phyloP scores from a whole-genome alignment of 805 yeast genomes.

The Clavispora santaluciae region DNA sequence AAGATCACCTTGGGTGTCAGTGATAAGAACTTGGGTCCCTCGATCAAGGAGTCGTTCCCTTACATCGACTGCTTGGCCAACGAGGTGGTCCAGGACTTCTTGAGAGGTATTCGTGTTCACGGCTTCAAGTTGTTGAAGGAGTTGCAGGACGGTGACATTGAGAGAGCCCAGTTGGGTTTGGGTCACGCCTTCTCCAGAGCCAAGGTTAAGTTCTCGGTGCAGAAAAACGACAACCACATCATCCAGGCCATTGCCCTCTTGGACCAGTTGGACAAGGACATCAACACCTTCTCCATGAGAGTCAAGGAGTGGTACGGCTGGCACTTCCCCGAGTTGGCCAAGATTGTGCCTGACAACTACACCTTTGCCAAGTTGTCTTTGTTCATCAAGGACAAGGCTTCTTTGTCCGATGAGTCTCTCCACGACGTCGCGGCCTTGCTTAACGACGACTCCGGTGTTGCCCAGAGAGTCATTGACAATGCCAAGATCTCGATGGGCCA shows the following conservation, averaged over 20 bases:
- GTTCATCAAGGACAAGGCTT: constrained; percentile 80
- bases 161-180: constrained; percentile 96
- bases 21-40: constrained; percentile 93
- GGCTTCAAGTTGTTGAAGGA: constrained; percentile 87
- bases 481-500: constrained; percentile 99
- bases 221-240: constrained; percentile 97
- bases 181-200: constrained; percentile 99
- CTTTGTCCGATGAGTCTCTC: constrained; percentile 84
- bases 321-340: constrained; percentile 97
- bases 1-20: constrained; percentile 80
- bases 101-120: constrained; percentile 91
- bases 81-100: constrained; percentile 89
- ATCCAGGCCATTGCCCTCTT: constrained; percentile 97
- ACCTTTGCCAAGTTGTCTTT: constrained; percentile 77
- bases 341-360: constrained; percentile 86
- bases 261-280: constrained; percentile 97
- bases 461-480: constrained; percentile 87
- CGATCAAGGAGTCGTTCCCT: constrained; percentile 88
- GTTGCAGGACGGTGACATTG: constrained; percentile 90
- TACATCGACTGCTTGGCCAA: constrained; percentile 84
- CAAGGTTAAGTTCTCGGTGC: constrained; percentile 97
- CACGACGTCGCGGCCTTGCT: constrained; percentile 90
- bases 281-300: constrained; percentile 96
- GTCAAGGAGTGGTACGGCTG: constrained; percentile 98
- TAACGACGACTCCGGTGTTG: constrained; percentile 84